Evolutionary conservation across 1,139 yeast genomes (phyloP).

Genomic region (Saccharomyces hybrid): DNA sequence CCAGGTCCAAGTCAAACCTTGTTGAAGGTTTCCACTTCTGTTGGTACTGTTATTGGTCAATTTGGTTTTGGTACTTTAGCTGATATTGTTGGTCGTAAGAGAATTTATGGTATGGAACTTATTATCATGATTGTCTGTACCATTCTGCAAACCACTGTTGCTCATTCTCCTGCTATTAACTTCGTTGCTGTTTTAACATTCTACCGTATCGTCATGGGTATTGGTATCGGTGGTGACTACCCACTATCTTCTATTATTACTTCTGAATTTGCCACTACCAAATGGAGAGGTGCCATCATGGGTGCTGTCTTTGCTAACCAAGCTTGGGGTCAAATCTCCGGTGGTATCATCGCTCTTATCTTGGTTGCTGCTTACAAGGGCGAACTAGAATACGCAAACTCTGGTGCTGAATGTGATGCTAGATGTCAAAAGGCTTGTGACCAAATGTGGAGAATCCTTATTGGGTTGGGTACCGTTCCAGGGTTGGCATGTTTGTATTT

Average conservation of each 20-base stretch:
- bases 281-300: slow-evolving; percentile 96
- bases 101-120: slow-evolving; percentile 79
- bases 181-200: slow-evolving; percentile 68
- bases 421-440: slow-evolving; percentile 70
- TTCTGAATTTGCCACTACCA: slow-evolving; percentile 82
- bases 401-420: slow-evolving; percentile 52
- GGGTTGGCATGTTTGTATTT: slow-evolving; percentile 75
- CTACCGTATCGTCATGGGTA: slow-evolving; percentile 79
- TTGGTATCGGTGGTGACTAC: slow-evolving; percentile 99
- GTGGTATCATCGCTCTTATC: slow-evolving; percentile 71
- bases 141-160: slow-evolving; percentile 65
- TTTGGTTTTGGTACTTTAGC: slow-evolving; percentile 78
- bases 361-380: slow-evolving; percentile 67
- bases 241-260: slow-evolving; percentile 92
- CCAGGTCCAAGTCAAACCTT: slow-evolving; percentile 68
- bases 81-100: slow-evolving; percentile 81
- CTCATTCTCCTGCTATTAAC: slow-evolving; percentile 59
- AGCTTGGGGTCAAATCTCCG: slow-evolving; percentile 87
- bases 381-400: slow-evolving; percentile 44
- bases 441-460: slow-evolving; percentile 87
- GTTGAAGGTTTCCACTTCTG: slow-evolving; percentile 81
- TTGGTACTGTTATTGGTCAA: slow-evolving; percentile 93
- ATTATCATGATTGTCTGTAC: slow-evolving; percentile 78
- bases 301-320: slow-evolving; percentile 89
- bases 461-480: slow-evolving; percentile 87